A percentile compares a stretch with the other conserved stretches of the same genome.
Evolutionary conservation across 768 basidiomycete genomes (phyloP).

Genomic region (Hypsizygus marmoreus): DNA sequence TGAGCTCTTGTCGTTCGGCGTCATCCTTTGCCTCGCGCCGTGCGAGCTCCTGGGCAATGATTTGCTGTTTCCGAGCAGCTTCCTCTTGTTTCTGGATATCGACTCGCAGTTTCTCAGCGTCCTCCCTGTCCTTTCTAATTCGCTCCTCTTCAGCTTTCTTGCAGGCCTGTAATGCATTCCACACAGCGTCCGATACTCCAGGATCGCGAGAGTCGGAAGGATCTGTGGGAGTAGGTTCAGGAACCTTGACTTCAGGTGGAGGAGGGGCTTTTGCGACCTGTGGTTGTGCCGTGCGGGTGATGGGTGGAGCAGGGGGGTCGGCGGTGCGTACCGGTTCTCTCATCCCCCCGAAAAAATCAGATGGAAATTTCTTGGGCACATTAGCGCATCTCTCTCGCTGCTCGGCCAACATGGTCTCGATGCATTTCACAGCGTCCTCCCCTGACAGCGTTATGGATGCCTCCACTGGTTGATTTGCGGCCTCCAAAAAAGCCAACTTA

Average conservation of each 20-base stretch:
- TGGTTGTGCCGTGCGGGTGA: slow-evolving; percentile 11
- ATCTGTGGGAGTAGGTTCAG: slow-evolving; percentile 9
- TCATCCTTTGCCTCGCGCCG: slow-evolving; percentile 22
- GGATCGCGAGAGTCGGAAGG: slow-evolving; percentile 39
- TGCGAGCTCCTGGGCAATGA: slow-evolving; percentile 19
- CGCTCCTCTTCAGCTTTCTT: slow-evolving; percentile 30
- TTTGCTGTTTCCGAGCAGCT: slow-evolving; percentile 20
- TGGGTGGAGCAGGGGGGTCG: no score
- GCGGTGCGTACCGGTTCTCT: slow-evolving; percentile 19
- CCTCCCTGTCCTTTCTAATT: background rate
- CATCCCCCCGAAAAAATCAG: slow-evolving; percentile 1
- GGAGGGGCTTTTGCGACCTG: no score
- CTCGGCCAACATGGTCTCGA: background rate
- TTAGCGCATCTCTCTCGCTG: slow-evolving; percentile 1
- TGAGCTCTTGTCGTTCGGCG: slow-evolving; percentile 29
- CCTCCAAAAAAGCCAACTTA: slow-evolving; percentile 35
- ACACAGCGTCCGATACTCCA: slow-evolving; percentile 53
- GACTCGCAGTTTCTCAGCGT: slow-evolving; percentile 15
- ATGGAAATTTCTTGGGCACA: slow-evolving; percentile 1
- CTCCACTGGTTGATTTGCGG: slow-evolving; percentile 15
- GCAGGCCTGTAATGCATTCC: slow-evolving; percentile 50
- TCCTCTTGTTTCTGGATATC: slow-evolving; percentile 20
- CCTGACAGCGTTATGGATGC: no score
- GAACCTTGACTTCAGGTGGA: slow-evolving; percentile 3
- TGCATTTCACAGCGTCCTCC: no score